Base-by-base conservation (phyloP, 352 stramenopile species). In the Globisporangium yorkense region DNA sequence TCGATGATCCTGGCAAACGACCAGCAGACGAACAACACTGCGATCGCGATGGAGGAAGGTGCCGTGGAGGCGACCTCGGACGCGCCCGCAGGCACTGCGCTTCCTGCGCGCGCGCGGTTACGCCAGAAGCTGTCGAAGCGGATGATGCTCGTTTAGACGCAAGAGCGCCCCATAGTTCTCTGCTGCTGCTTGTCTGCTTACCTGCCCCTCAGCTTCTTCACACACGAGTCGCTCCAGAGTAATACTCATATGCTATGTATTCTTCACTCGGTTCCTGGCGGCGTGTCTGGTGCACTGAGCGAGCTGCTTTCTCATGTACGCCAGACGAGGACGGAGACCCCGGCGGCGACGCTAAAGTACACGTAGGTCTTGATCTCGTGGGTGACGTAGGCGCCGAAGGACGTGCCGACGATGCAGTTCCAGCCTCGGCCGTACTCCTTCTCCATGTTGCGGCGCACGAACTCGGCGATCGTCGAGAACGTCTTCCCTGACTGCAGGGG, bases 291-390 rank as follows among this genome's bases (percentile, higher is more conserved):
- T 7, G 35, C 35, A 43, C 13, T 1, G 12, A 43, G 37, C 12
- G 37, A 13, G 37, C 12, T 18, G 13, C 37, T 13, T 43, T 43
- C 20, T 60, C 62, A 96, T n/a, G 83, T 90, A 54, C 71, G 90
- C 92, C 92, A 98, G 13, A 98, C 75, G 8, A 98, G 72, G 18
- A 98, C 85, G 21, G 89, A 97, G 40, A 97, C 89, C 2, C 92
- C 89, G 0, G 88, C 77, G 0, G 89, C 87, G 24, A 98, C 90
- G 53, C 88, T 96, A 53, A 97, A 97, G 74, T 98, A 98, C 48
- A 97, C 91, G 70, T 98, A 98, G 16, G 89, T 97, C 65, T 98
- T 98, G 66, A 97, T 97, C 66, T 97, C 90, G 67, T 98, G 92
- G 21, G 92, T 98, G 55, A 98, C 92, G 67, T 96, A 98, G 40